Evolutionary conservation across 768 basidiomycete genomes (phyloP), one percentile per base, ranked within the genome.

Genomic region (Clitopilus passeckerianus): DNA sequence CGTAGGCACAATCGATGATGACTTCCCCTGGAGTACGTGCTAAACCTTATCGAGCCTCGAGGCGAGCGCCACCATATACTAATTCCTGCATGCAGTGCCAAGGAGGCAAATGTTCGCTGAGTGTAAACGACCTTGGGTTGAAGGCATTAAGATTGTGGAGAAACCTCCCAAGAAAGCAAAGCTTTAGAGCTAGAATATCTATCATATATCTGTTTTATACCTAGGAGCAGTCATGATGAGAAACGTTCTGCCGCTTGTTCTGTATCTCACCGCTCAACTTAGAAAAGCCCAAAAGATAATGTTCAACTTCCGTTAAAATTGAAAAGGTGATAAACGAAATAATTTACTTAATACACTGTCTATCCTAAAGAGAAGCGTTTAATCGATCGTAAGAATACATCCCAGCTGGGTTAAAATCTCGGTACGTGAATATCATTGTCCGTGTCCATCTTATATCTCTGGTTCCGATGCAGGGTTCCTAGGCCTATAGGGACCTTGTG

Each of bases 1-100:
- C 1, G 50, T 65, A n/a, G 74, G 72, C 15, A 71, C 70, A 4
- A 30, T 75, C 58, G 72, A 74, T 24, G 70, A 71, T 23, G 60
- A 64, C 10, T 62, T 68, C 6, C 63, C 68, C 30, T 73, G 71
- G 73, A 59, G 74, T 72, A 61, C 65, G 71, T 64, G n/a, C 46
- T 54, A n/a, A 52, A 16, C 37, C 44, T 56, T 27, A 23, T 20
- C 41, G 24, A 34, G 30, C 2, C 18, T 18, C 6, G 7, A 18
- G 41, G n/a, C 41, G 33, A 9, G 35, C 35, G 27, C 56, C 9
- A 37, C 58, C 34, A 54, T 53, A 15, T 34, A 34, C 9, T 46
- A 27, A 35, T 18, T 27, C 50, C 23, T n/a, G 37, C 24, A 34
- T 27, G 8, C 50, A 75, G 72, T 68, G 22, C 72, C 72, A n/a